Conservation (phyloP, 1,284 basidiomycete genomes). For the Coniophora puteana region DNA sequence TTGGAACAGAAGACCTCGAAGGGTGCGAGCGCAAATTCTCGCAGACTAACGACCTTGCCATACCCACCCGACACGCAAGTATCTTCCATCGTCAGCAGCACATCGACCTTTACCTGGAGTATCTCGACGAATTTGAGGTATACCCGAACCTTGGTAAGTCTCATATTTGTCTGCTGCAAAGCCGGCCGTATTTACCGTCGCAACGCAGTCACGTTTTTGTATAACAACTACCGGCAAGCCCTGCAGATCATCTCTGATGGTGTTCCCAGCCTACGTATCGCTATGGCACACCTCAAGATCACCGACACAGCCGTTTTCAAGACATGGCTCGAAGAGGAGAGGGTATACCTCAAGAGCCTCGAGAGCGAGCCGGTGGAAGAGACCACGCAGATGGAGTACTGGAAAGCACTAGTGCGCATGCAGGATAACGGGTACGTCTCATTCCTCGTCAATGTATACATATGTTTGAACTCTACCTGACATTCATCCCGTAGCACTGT, state of each 20-base stretch:
- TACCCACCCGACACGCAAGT: neutral
- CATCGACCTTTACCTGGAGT: neutral
- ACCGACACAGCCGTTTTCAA: neutral
- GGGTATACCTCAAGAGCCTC: neutral
- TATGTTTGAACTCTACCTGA: neutral
- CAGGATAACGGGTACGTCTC: too few species aligned
- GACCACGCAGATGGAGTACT: constrained; percentile 13
- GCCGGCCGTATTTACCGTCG: neutral
- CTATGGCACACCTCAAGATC: neutral
- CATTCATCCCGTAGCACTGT: neutral
- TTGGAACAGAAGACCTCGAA: neutral
- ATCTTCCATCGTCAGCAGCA: neutral
- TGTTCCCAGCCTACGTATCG: constrained; percentile 5
- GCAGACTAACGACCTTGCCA: neutral
- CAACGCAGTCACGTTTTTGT: neutral
- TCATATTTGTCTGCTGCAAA: neutral
- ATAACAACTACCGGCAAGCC: neutral
- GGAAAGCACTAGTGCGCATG: constrained; percentile 14
- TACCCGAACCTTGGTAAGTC: neutral
- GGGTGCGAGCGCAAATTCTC: neutral
- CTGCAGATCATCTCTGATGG: neutral
- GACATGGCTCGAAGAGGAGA: neutral
- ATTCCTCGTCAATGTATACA: neutral
- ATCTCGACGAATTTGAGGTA: neutral
- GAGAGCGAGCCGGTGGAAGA: neutral